phyloP scores from a whole-genome alignment of 2,329 filamentous ascomycete species.

The Colletotrichum musae region DNA sequence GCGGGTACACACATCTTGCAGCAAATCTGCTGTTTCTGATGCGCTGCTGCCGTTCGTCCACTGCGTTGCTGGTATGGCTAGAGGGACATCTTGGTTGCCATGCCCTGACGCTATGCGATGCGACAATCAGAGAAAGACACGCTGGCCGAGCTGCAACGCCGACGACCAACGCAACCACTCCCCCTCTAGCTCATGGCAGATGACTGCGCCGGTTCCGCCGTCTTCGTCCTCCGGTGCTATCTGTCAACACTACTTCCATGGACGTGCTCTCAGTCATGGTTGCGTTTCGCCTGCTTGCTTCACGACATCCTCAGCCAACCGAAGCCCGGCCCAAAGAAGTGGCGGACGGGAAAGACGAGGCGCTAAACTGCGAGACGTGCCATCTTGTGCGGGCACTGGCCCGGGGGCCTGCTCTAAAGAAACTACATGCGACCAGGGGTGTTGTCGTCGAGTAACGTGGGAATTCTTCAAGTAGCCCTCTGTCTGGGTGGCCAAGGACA shows the following conservation, averaged over 20 bases:
- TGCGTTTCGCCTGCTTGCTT: no score
- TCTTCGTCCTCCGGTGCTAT: slow-evolving; percentile 8
- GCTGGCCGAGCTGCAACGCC: slow-evolving; percentile 19
- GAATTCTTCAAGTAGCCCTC: slow-evolving; percentile 16
- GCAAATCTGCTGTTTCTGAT: slow-evolving; percentile 40
- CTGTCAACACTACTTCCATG: background rate
- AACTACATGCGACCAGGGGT: slow-evolving; percentile 21
- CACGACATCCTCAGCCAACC: no score
- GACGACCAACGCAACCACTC: slow-evolving; percentile 10
- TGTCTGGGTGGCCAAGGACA: slow-evolving; percentile 22
- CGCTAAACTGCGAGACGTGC: slow-evolving; percentile 20
- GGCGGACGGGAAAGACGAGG: slow-evolving; percentile 10
- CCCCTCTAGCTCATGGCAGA: slow-evolving; percentile 8
- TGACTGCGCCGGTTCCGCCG: slow-evolving; percentile 14
- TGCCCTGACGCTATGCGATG: slow-evolving; percentile 30
- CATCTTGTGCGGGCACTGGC: slow-evolving; percentile 12
- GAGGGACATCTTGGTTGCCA: slow-evolving; percentile 16
- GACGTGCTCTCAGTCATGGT: background rate
- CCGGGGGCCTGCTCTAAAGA: slow-evolving; percentile 18
- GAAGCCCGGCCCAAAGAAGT: no score
- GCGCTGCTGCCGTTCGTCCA: slow-evolving; percentile 17
- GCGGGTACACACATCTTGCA: slow-evolving; percentile 41
- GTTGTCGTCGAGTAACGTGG: slow-evolving; percentile 11
- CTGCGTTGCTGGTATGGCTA: slow-evolving; percentile 17
- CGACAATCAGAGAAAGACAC: slow-evolving; percentile 30